These are phyloP conservation scores for Paxillus involutus DNA, from an alignment of 768 basidiomycete species.

Conservation along the genomic window DNA sequence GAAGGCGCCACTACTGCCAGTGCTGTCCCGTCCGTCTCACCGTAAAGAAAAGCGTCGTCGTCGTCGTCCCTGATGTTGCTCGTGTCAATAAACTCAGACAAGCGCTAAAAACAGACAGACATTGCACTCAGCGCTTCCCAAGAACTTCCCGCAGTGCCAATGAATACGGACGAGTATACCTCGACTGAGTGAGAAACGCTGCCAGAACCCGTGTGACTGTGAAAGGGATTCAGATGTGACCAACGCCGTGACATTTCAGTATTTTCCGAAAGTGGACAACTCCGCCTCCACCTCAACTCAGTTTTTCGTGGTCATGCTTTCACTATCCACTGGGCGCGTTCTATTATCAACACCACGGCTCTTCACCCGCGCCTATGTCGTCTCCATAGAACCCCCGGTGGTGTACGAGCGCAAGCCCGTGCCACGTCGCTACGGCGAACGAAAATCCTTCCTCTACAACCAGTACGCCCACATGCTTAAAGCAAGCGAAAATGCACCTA, in stretches of 20 bases:
- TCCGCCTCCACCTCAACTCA: neutral
- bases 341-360: constrained; percentile 10
- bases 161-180: constrained; percentile 17
- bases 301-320: constrained; percentile 9
- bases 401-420: constrained; percentile 51
- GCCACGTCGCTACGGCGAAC: constrained; percentile 72
- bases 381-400: constrained; percentile 54
- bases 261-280: neutral
- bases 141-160: constrained; percentile 5
- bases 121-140: constrained; percentile 24
- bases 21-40: constrained; percentile 44
- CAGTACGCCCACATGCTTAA: constrained; percentile 76
- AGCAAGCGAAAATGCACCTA: constrained; percentile 52
- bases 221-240: constrained; percentile 16
- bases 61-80: constrained; percentile 63
- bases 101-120: constrained; percentile 25
- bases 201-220: constrained; percentile 21
- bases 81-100: constrained; percentile 24
- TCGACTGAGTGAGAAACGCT: constrained; percentile 18
- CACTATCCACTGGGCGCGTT: constrained; percentile 5
- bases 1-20: constrained; percentile 35
- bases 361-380: constrained; percentile 47
- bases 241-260: constrained; percentile 16
- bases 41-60: constrained; percentile 81
- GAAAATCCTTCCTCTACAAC: constrained; percentile 80